Percentiles rank a stretch among this genome's conserved stretches.
Evolutionary conservation across 2,329 filamentous ascomycete genomes (phyloP).

Genomic region (Dactylonectria estremocensis): DNA sequence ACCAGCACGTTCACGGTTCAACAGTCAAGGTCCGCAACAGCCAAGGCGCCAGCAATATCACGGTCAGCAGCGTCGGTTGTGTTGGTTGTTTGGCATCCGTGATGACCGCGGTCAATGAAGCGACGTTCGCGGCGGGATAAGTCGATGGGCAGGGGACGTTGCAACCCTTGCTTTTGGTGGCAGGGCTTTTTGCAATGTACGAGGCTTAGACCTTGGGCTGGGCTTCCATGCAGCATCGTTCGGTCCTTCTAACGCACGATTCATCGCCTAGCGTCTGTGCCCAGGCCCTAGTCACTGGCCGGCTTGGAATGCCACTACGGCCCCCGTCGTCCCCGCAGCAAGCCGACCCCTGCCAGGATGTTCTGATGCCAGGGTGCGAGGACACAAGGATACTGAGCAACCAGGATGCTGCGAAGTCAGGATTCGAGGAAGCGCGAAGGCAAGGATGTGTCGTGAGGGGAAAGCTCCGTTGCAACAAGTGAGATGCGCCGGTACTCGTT

Average conservation of each 20-base stretch:
- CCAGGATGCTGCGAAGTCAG: too few relatives aligned
- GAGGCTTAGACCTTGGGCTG: conserved; percentile 48
- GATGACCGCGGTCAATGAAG: conserved; percentile 19
- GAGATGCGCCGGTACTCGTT: conserved; percentile 22
- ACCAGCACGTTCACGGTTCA: neutral
- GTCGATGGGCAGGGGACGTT: conserved; percentile 28
- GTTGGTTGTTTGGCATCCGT: conserved; percentile 23
- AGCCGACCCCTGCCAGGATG: conserved; percentile 38
- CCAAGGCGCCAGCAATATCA: conserved; percentile 19
- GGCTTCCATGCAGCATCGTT: conserved; percentile 49
- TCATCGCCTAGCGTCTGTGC: conserved; percentile 43
- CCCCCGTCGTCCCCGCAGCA: conserved; percentile 43
- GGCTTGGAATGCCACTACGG: conserved; percentile 40
- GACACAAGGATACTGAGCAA: too few relatives aligned
- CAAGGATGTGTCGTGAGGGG: conserved; percentile 8
- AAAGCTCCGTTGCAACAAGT: conserved; percentile 10
- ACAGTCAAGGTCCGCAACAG: too few relatives aligned
- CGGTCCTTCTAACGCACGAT: conserved; percentile 51
- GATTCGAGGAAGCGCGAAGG: conserved; percentile 8
- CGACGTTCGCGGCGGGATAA: conserved; percentile 26
- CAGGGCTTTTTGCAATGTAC: conserved; percentile 48
- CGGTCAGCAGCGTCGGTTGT: conserved; percentile 12
- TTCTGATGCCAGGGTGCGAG: conserved; percentile 22
- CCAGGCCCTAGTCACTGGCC: conserved; percentile 37
- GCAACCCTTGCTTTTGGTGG: conserved; percentile 25